Conservation (phyloP, 495 filamentous ascomycete species). For the Tuber borchii region DNA sequence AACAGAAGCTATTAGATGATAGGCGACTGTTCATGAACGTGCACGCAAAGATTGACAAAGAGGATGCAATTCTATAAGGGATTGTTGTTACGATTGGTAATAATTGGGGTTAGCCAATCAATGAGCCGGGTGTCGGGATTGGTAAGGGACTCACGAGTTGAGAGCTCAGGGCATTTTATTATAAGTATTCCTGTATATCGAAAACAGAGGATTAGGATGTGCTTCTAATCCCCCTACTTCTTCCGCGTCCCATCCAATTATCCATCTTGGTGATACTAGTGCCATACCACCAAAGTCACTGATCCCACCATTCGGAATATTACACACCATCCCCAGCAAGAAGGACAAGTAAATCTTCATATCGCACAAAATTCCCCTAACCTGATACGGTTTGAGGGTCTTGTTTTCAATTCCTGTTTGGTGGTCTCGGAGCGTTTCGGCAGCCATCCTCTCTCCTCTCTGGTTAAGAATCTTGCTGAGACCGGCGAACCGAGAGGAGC, state of each 20-base stretch:
- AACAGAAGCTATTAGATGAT: slow-evolving; percentile 50
- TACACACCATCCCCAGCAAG: slow-evolving; percentile 53
- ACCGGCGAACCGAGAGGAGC: slow-evolving; percentile 59
- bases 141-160: slow-evolving; percentile 39
- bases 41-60: slow-evolving; percentile 53
- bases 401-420: slow-evolving; percentile 64
- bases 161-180: slow-evolving; percentile 58
- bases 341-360: slow-evolving; percentile 60
- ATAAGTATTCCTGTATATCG: slow-evolving; percentile 46
- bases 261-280: background rate
- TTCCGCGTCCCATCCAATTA: background rate
- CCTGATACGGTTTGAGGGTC: slow-evolving; percentile 54
- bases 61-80: slow-evolving; percentile 55
- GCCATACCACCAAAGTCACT: slow-evolving; percentile 54
- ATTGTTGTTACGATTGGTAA: slow-evolving; percentile 48
- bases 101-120: background rate
- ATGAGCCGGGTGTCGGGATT: background rate
- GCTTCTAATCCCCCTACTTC: background rate
- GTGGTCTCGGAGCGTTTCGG: slow-evolving; percentile 55
- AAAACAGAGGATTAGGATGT: background rate
- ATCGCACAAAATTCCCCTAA: slow-evolving; percentile 53
- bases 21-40: slow-evolving; percentile 56
- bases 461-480: slow-evolving; percentile 54
- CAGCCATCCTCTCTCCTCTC: slow-evolving; percentile 53
- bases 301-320: slow-evolving; percentile 53